These are phyloP conservation scores for Babesia microti DNA, from an alignment of 169 alveolate species.

Conservation along the genomic window DNA sequence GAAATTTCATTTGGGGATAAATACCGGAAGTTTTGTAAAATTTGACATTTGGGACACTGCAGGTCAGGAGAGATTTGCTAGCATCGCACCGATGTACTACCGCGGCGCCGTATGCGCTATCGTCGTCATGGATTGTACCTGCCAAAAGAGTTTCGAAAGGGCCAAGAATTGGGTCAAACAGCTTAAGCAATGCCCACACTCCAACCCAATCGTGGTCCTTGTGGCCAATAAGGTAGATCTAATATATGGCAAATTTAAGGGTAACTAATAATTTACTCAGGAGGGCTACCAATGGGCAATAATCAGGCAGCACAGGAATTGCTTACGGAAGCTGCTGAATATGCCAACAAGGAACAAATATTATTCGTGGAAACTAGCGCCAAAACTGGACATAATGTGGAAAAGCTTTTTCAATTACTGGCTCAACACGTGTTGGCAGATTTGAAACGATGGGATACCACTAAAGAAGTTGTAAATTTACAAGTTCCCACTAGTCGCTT, in stretches of 20 bases:
- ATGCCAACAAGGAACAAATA: conserved; percentile 53
- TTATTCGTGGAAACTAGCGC: conserved; percentile 64
- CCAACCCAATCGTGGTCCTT: conserved; percentile 49
- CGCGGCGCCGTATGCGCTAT: conserved; percentile 80
- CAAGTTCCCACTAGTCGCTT: too few relatives aligned
- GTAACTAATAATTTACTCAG: too few relatives aligned
- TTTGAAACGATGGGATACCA: conserved; percentile 34
- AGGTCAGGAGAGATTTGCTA: conserved; percentile 79
- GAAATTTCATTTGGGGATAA: not conserved
- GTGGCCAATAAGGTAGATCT: conserved; percentile 62
- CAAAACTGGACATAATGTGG: conserved; percentile 58
- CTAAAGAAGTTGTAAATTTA: too few relatives aligned
- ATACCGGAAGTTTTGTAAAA: conserved; percentile 26
- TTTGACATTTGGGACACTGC: conserved; percentile 85
- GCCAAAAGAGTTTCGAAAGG: conserved; percentile 60
- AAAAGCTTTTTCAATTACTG: conserved; percentile 51
- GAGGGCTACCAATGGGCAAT: too few relatives aligned
- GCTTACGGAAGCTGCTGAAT: conserved; percentile 50
- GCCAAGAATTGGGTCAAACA: conserved; percentile 73
- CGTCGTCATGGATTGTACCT: conserved; percentile 72
- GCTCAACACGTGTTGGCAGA: conserved; percentile 36
- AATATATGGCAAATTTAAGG: too few relatives aligned
- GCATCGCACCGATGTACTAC: conserved; percentile 74
- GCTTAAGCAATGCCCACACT: conserved; percentile 41
- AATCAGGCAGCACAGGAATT: conserved; percentile 48